Evolutionary conservation across 73 alveolate species (phyloP).

Genomic region (Durusdinium trenchii): DNA sequence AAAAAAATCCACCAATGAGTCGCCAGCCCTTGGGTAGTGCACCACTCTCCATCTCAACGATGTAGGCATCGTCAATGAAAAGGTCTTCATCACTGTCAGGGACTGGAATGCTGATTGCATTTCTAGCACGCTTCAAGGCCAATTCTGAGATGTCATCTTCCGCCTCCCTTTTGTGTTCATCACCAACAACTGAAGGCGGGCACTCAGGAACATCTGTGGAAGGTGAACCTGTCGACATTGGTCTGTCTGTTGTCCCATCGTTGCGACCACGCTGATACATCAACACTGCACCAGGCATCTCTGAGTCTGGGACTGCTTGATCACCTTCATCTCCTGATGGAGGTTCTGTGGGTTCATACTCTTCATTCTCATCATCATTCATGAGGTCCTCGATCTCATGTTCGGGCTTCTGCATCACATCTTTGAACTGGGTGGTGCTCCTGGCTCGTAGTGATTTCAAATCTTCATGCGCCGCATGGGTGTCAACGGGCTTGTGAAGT

Average conservation of each 20-base stretch:
- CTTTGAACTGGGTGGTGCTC: conserved; percentile 23
- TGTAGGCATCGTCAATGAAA: conserved; percentile 19
- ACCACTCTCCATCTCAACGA: too few relatives aligned
- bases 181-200: background rate
- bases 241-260: too few relatives aligned
- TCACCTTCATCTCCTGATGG: background rate
- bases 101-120: background rate
- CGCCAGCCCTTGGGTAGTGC: too few relatives aligned
- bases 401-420: background rate
- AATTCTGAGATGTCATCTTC: background rate
- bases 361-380: background rate
- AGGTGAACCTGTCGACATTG: too few relatives aligned
- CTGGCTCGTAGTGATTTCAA: background rate
- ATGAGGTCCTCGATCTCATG: background rate
- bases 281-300: too few relatives aligned
- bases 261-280: too few relatives aligned
- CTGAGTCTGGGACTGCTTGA: too few relatives aligned
- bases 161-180: background rate
- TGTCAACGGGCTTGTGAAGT: background rate
- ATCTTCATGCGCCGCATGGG: background rate
- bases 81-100: background rate
- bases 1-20: too few relatives aligned
- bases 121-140: too few relatives aligned
- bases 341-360: background rate
- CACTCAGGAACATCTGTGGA: background rate